Evolutionary conservation across 495 filamentous ascomycete species (phyloP).

Genomic region (Neurospora sp.): DNA sequence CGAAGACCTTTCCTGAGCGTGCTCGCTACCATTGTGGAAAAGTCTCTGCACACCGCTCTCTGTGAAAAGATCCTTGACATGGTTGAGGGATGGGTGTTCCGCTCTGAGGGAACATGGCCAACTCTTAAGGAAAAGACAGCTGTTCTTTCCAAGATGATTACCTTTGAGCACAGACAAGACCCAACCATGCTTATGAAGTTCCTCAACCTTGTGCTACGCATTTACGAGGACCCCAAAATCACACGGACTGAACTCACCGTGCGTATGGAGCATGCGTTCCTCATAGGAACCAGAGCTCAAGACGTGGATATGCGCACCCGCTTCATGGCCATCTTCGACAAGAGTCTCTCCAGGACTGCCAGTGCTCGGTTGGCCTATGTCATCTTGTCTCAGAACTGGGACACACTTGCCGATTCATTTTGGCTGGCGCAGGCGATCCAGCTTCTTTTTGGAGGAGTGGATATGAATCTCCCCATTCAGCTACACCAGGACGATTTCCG

Average conservation of each 20-base stretch:
- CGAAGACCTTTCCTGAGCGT: conserved; percentile 89
- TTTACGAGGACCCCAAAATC: conserved; percentile 95
- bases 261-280: conserved; percentile 91
- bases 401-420: conserved; percentile 84
- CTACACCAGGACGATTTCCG: conserved; percentile 78
- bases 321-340: conserved; percentile 90
- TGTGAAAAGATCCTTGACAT: conserved; percentile 88
- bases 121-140: conserved; percentile 97
- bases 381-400: conserved; percentile 92
- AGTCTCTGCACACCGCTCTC: conserved; percentile 70
- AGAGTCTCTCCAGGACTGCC: conserved; percentile 75
- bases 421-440: conserved; percentile 94
- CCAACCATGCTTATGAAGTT: conserved; percentile 80
- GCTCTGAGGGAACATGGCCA: conserved; percentile 83
- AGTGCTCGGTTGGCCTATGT: conserved; percentile 82
- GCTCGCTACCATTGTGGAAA: conserved; percentile 86
- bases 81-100: conserved; percentile 94
- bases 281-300: conserved; percentile 86
- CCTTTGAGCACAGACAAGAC: conserved; percentile 78
- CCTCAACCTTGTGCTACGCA: conserved; percentile 88
- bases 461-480: conserved; percentile 65
- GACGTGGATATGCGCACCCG: conserved; percentile 96
- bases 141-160: conserved; percentile 92
- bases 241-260: conserved; percentile 92
- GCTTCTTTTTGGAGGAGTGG: conserved; percentile 78